Conservation (phyloP, 257 asterid species). For the Penstemon davidsonii region DNA sequence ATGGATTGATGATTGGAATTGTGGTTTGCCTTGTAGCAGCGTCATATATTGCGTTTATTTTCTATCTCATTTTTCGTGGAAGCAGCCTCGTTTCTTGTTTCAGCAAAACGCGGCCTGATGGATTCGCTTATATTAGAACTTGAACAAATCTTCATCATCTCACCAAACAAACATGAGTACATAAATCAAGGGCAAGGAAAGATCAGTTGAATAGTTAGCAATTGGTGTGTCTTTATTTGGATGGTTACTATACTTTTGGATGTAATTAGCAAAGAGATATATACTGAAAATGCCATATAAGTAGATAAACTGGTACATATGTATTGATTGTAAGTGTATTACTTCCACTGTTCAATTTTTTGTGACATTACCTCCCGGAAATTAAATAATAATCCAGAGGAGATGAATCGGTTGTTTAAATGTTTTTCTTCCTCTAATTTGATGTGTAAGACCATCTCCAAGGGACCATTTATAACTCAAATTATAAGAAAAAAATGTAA, state of each 20-base stretch:
- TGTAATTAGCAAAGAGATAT: not conserved
- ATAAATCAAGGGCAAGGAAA: not conserved
- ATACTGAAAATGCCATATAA: not conserved
- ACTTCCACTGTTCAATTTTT: not conserved
- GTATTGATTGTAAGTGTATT: not conserved
- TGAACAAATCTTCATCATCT: slow-evolving; percentile 21
- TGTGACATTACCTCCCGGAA: not conserved
- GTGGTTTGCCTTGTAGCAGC: slow-evolving; percentile 42
- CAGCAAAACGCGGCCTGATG: slow-evolving; percentile 34
- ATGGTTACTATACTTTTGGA: not conserved
- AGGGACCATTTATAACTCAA: not conserved
- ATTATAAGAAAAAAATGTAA: not conserved
- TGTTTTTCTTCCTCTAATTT: not conserved
- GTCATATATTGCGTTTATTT: slow-evolving; percentile 50
- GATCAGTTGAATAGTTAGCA: not conserved
- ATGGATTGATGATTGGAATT: slow-evolving; percentile 46
- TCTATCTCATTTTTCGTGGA: slow-evolving; percentile 53
- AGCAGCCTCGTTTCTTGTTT: slow-evolving; percentile 30
- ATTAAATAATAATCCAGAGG: not conserved
- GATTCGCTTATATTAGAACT: slow-evolving; percentile 42
- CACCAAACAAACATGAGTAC: not conserved
- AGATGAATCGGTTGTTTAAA: not conserved
- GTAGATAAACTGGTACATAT: not conserved
- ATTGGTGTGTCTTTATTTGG: not conserved
- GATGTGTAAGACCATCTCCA: not conserved